A percentile compares a stretch with the other conserved stretches of the same genome.
phyloP scores from a whole-genome alignment of 352 stramenopile genomes.

The Phytophthora cactorum region DNA sequence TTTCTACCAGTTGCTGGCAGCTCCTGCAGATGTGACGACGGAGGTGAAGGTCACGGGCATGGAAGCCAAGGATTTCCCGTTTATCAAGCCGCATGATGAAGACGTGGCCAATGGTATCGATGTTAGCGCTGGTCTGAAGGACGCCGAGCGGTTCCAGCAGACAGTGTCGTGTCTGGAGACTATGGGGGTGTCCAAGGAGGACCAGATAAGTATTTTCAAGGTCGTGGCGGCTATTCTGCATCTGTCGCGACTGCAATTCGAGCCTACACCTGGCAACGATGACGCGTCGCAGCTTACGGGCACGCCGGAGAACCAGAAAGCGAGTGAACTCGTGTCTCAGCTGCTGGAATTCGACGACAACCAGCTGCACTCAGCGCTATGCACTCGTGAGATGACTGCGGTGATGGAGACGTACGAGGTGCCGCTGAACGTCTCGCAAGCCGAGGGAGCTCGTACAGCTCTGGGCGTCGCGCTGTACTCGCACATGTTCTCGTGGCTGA shows the following conservation, averaged over 20 bases:
- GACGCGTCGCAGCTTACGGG: constrained; percentile 66
- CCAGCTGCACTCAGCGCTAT: constrained; percentile 75
- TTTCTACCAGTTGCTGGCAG: constrained; percentile 96
- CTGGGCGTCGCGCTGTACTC: constrained; percentile 92
- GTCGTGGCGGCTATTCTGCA: constrained; percentile 85
- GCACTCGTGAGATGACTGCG: constrained; percentile 82
- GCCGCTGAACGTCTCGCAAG: constrained; percentile 84
- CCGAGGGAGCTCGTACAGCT: constrained; percentile 77
- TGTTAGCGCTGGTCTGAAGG: constrained; percentile 69
- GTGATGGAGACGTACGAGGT: constrained; percentile 86
- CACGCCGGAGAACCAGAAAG: constrained; percentile 58
- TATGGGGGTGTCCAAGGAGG: constrained; percentile 67
- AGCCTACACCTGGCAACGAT: constrained; percentile 58
- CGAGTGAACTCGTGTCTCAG: constrained; percentile 58
- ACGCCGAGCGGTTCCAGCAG: constrained; percentile 73
- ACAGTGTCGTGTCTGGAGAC: constrained; percentile 83
- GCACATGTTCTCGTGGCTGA: constrained; percentile 97
- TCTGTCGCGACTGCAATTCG: constrained; percentile 79
- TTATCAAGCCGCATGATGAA: constrained; percentile 60
- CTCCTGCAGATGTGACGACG: constrained; percentile 52
- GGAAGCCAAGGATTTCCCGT: constrained; percentile 82
- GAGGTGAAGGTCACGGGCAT: constrained; percentile 78
- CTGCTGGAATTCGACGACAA: constrained; percentile 72
- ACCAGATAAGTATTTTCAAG: constrained; percentile 82
- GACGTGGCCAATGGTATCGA: constrained; percentile 35